Percentiles rank a stretch among this genome's conserved stretches.
These are phyloP conservation scores for Colletotrichum coccodes DNA, from an alignment of 2,329 filamentous ascomycete genomes.

Conservation along the genomic window DNA sequence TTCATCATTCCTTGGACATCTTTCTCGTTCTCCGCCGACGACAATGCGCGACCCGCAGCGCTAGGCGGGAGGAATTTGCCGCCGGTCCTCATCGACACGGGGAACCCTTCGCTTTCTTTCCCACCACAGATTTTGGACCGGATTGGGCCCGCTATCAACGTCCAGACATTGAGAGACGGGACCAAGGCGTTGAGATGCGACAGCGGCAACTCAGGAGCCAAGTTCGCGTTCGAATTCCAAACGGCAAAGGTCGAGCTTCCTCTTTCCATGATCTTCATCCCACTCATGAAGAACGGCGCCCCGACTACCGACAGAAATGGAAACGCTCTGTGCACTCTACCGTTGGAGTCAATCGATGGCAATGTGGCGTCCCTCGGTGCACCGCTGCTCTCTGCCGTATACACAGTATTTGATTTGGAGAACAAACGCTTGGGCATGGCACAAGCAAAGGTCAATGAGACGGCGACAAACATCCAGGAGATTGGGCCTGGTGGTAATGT, in stretches of 20 bases:
- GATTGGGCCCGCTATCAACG: neutral
- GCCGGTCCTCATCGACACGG: neutral
- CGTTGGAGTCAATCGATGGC: neutral
- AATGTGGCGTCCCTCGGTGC: neutral
- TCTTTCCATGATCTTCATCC: slow-evolving; percentile 1
- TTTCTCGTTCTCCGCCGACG: neutral
- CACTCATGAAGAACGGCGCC: neutral
- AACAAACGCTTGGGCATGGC: neutral
- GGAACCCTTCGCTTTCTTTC: neutral
- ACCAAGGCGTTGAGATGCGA: neutral
- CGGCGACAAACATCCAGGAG: neutral
- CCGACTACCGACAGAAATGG: neutral
- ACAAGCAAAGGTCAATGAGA: neutral
- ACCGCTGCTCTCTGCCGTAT: neutral
- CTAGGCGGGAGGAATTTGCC: neutral
- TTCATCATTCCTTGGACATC: neutral
- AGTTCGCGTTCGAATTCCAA: neutral
- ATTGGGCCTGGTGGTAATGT: neutral
- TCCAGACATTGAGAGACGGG: neutral
- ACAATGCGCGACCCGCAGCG: neutral
- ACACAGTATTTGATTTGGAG: neutral
- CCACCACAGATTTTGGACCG: neutral
- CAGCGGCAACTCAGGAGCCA: neutral
- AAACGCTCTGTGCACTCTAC: neutral
- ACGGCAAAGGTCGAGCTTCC: neutral